A percentile compares a stretch with the other conserved stretches of the same genome.
These are phyloP conservation scores for Irpex sp. DNA, from an alignment of 1,284 basidiomycete genomes.

Conservation along the genomic window DNA sequence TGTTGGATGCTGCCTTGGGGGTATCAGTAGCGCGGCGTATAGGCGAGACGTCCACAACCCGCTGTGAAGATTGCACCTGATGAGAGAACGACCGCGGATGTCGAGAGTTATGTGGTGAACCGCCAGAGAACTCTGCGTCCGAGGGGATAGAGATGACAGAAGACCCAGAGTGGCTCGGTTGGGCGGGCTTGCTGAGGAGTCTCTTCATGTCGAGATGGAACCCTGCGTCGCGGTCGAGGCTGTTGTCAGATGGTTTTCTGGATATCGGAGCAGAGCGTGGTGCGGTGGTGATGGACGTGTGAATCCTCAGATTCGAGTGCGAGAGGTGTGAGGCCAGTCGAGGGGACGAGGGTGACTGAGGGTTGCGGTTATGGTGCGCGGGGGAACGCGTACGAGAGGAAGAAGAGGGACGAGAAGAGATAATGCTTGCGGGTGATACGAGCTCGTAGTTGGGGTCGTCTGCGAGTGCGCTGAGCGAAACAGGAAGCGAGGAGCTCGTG, in stretches of 20 bases:
- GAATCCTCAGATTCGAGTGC: constrained; percentile 10
- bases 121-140: constrained; percentile 25
- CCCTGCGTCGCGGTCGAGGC: constrained; percentile 27
- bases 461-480: constrained; percentile 5
- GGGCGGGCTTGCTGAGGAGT: constrained; percentile 36
- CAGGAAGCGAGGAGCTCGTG: constrained; percentile 8
- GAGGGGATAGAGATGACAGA: constrained; percentile 30
- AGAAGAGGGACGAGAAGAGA: constrained; percentile 4
- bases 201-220: constrained; percentile 34
- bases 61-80: constrained; percentile 9
- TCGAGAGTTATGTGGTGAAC: constrained; percentile 6
- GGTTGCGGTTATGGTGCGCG: neutral
- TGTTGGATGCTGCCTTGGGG: neutral
- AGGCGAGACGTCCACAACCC: constrained; percentile 5
- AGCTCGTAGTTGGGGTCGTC: constrained; percentile 5
- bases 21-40: neutral
- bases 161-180: constrained; percentile 24
- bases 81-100: constrained; percentile 12
- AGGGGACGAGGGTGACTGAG: neutral
- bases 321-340: neutral
- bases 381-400: neutral
- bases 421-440: neutral
- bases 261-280: constrained; percentile 18
- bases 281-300: constrained; percentile 6
- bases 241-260: constrained; percentile 22